A percentile compares a stretch with the other conserved stretches of the same genome.
These are phyloP conservation scores for Eucalyptus polybractea DNA, from an alignment of 345 rosid species.

Conservation along the genomic window DNA sequence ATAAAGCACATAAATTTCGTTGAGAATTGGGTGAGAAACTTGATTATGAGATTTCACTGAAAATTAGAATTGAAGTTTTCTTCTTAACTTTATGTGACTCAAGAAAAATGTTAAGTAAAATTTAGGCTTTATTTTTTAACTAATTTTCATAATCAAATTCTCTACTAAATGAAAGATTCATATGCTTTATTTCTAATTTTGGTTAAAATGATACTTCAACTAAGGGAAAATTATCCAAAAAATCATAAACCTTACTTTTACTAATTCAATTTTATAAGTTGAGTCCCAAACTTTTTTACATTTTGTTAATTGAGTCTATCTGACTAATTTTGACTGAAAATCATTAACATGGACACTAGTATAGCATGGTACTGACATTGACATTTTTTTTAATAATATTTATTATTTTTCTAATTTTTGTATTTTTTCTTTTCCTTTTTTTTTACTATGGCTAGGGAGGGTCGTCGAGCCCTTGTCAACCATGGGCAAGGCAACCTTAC, in stretches of 20 bases:
- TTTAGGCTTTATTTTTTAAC: no score
- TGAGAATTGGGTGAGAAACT: neutral
- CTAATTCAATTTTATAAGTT: neutral
- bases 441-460: no score
- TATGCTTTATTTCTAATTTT: neutral
- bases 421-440: no score
- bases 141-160: neutral
- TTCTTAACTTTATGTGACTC: neutral
- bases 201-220: neutral
- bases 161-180: neutral
- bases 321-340: accelerated
- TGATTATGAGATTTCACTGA: neutral
- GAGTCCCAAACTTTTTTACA: neutral
- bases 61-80: neutral
- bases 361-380: no score
- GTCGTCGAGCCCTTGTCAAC: no score
- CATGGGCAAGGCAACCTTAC: no score
- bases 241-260: no score
- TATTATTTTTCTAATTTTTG: no score
- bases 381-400: no score
- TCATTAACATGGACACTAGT: no score
- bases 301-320: accelerated
- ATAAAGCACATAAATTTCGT: neutral
- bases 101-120: neutral
- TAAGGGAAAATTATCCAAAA: neutral